Conservation (phyloP, 2,329 filamentous ascomycete species). For the Cercospora nicotianae region DNA sequence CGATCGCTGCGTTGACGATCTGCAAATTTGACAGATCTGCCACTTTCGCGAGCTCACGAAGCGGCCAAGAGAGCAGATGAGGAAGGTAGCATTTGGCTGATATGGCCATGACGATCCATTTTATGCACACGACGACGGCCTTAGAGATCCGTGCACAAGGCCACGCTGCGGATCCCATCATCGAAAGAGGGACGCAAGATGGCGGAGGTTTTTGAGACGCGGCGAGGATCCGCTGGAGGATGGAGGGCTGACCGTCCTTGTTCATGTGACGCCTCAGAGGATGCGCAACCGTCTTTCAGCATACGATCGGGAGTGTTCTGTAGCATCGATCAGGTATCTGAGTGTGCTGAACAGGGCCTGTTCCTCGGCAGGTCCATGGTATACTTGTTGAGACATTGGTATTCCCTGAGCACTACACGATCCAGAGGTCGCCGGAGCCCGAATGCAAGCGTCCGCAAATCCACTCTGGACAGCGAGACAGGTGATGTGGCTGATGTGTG, state of each 20-base stretch:
- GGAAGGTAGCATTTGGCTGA: background rate
- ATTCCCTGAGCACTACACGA: background rate
- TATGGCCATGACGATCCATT: background rate
- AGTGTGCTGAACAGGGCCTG: background rate
- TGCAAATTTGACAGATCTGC: background rate
- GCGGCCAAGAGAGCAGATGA: background rate
- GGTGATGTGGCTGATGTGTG: background rate
- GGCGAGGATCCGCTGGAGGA: background rate
- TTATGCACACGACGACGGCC: background rate
- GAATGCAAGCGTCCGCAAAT: background rate
- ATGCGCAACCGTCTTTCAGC: background rate
- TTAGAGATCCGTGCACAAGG: background rate
- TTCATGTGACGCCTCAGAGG: background rate
- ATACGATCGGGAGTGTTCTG: background rate
- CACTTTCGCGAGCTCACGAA: background rate
- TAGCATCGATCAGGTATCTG: background rate
- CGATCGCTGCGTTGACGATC: background rate
- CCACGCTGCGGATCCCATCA: background rate
- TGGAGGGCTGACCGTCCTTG: too few relatives aligned
- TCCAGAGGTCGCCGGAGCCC: background rate
- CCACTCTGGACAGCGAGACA: too few relatives aligned
- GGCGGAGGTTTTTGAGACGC: background rate
- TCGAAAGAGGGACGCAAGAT: background rate
- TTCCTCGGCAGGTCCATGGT: background rate
- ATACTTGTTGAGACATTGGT: background rate